A percentile compares a stretch with the other conserved stretches of the same genome.
phyloP scores from a whole-genome alignment of 108 stramenopile species.

The Cyclotella cryptica region DNA sequence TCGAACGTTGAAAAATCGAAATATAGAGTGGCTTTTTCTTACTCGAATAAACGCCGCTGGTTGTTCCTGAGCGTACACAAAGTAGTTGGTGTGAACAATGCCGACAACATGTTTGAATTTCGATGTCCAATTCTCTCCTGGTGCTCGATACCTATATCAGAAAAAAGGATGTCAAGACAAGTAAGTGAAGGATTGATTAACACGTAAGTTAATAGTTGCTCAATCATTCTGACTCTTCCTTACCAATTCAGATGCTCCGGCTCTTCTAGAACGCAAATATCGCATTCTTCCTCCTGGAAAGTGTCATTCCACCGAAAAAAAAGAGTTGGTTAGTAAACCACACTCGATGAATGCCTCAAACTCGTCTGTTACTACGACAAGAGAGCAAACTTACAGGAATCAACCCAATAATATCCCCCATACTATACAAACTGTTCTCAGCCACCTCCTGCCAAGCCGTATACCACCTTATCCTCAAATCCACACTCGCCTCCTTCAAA shows the following conservation, averaged over 20 bases:
- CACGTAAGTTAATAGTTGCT: no score
- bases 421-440: conserved; percentile 63
- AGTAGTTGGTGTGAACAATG: conserved; percentile 93
- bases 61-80: conserved; percentile 84
- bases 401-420: conserved; percentile 74
- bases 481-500: conserved; percentile 46
- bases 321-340: neutral
- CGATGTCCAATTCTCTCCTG: conserved; percentile 76
- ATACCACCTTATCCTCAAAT: conserved; percentile 59
- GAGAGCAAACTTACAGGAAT: conserved; percentile 54
- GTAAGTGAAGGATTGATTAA: neutral
- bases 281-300: conserved; percentile 64
- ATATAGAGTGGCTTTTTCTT: conserved; percentile 13
- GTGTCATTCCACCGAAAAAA: neutral
- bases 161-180: neutral
- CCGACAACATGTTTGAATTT: conserved; percentile 95
- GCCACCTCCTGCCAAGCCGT: conserved; percentile 57
- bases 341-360: neutral
- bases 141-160: conserved; percentile 56
- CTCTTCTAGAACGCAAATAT: conserved; percentile 93
- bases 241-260: conserved; percentile 94
- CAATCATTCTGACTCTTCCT: no score
- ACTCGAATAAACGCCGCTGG: conserved; percentile 81
- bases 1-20: neutral
- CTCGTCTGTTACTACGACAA: neutral